phyloP scores from a whole-genome alignment of 116 monocot genomes.

The Papilionanthe hybrid region DNA sequence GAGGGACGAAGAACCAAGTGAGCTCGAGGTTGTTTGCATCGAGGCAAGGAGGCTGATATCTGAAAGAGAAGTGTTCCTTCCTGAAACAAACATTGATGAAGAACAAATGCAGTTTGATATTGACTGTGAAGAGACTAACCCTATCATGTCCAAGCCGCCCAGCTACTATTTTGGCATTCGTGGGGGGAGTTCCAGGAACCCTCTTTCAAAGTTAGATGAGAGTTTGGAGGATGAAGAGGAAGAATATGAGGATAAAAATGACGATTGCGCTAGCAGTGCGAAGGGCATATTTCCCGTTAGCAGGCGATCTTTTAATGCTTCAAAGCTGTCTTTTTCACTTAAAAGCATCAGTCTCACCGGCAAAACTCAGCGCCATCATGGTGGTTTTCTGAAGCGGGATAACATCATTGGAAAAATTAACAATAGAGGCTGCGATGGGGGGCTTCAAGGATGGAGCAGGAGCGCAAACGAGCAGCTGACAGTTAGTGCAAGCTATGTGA shows the following conservation, averaged over 20 bases:
- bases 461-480: slow-evolving; percentile 65
- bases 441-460: slow-evolving; percentile 21
- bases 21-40: slow-evolving; percentile 81
- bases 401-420: slow-evolving; percentile 12
- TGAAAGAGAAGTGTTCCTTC: slow-evolving; percentile 34
- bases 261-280: slow-evolving; percentile 5
- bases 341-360: slow-evolving; percentile 38
- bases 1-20: slow-evolving; percentile 76
- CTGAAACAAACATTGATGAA: slow-evolving; percentile 28
- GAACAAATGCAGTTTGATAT: slow-evolving; percentile 56
- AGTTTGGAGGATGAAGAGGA: slow-evolving; percentile 55
- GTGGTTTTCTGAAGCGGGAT: slow-evolving; percentile 11
- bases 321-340: slow-evolving; percentile 41
- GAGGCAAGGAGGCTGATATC: slow-evolving; percentile 58
- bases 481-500: slow-evolving; percentile 59
- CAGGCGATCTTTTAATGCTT: slow-evolving; percentile 14
- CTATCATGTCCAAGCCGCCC: slow-evolving; percentile 20
- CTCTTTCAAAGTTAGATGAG: slow-evolving; percentile 55
- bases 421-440: slow-evolving; percentile 10
- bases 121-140: slow-evolving; percentile 46
- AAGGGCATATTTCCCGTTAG: not conserved
- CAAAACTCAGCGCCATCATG: slow-evolving; percentile 13
- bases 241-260: slow-evolving; percentile 19
- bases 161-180: slow-evolving; percentile 20
- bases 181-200: slow-evolving; percentile 28